Evolutionary conservation across 1,284 basidiomycete genomes (phyloP).

Genomic region (Lentinula novae-zelandiae): DNA sequence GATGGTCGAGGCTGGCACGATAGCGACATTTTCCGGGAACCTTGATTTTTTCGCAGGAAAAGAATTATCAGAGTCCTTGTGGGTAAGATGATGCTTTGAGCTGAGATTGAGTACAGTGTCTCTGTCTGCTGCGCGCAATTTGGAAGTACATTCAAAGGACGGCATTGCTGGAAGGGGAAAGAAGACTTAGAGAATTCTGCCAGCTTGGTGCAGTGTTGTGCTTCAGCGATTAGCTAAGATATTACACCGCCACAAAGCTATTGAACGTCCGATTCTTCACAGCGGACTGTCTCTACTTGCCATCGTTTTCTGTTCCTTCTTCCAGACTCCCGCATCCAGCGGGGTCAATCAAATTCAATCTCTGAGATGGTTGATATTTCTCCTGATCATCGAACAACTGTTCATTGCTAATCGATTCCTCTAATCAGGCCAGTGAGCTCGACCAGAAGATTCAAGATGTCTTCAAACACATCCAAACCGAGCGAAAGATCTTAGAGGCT

Average conservation of each 20-base stretch:
- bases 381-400: not conserved
- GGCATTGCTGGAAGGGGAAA: constrained; percentile 8
- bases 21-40: constrained; percentile 46
- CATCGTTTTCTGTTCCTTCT: not conserved
- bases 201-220: not conserved
- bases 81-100: constrained; percentile 34
- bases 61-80: constrained; percentile 31
- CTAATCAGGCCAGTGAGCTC: constrained; percentile 52
- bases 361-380: constrained; percentile 13
- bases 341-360: constrained; percentile 3
- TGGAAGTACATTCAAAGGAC: constrained; percentile 11
- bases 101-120: constrained; percentile 31
- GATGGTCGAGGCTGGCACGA: constrained; percentile 48
- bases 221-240: not conserved
- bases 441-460: constrained; percentile 93
- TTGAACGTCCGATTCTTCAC: not conserved
- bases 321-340: constrained; percentile 1
- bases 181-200: not conserved
- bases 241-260: not conserved
- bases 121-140: constrained; percentile 12
- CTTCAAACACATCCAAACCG: constrained; percentile 85
- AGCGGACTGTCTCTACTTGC: not conserved
- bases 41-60: constrained; percentile 25
- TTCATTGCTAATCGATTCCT: constrained; percentile 3
- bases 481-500: constrained; percentile 90